phyloP scores from a whole-genome alignment of 331 rosid genomes.

The Prunus yedoensis region DNA sequence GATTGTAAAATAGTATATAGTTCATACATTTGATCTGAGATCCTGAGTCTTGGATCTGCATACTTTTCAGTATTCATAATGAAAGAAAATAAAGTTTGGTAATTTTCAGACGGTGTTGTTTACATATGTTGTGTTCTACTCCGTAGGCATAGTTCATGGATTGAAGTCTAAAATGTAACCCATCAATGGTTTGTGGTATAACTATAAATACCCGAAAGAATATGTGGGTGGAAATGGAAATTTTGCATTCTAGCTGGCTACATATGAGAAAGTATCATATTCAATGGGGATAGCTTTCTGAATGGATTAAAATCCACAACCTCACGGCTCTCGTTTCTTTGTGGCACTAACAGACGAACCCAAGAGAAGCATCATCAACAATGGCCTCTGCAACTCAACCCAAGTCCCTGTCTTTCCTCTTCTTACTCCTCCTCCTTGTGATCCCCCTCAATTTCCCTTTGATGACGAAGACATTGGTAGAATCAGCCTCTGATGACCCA shows the following conservation, averaged over 20 bases:
- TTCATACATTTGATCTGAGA: neutral
- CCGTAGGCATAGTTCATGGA: too few species aligned
- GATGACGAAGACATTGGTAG: neutral
- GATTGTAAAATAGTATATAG: neutral
- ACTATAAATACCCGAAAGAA: neutral
- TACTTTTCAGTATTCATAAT: neutral
- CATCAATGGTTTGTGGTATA: neutral
- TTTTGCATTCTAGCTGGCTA: neutral
- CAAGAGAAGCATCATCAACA: neutral
- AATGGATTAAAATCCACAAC: neutral
- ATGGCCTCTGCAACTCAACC: neutral
- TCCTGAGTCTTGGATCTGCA: too few species aligned
- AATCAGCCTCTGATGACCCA: conserved; percentile 22
- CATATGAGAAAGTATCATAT: neutral
- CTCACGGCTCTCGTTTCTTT: neutral
- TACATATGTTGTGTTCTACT: too few species aligned
- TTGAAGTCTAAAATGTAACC: too few species aligned
- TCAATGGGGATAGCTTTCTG: neutral
- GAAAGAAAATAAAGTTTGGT: neutral
- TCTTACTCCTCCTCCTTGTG: neutral
- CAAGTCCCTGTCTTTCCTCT: neutral
- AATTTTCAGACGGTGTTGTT: neutral
- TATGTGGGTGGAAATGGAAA: neutral
- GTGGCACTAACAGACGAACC: neutral
- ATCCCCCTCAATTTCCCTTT: neutral